Base-by-base conservation (phyloP, 257 asterid species). In the Penstemon eatonii region DNA sequence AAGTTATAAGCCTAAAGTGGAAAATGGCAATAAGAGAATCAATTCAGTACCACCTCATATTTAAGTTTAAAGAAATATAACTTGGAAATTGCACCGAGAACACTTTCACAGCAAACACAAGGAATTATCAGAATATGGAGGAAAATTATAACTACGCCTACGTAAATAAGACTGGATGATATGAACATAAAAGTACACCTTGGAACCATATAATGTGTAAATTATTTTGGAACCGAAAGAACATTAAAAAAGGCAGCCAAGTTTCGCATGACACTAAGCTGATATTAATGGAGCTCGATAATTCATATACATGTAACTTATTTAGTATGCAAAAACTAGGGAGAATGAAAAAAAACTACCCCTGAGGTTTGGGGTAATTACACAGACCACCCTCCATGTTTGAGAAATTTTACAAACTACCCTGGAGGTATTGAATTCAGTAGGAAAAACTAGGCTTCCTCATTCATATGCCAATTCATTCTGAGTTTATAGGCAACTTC, bases 21-120 rank as follows among this genome's bases (percentile, higher is more conserved):
- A 54, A 25, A 39, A 68, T 55, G 11, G 40, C 33, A 72, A 44
- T 33, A 60, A 45, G 4, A 11, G 7, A 4, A 66, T 11, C 68
- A 45, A 63, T 38, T 8, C 51, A 36, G 39, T 59, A 33, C 10
- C 5, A 15, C 56, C 41, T 47, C 12, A 49, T 60, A 18, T 53
- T 46, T 12, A 60, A 71, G 43, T 42, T 55, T 19, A 57, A 59
- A 49, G 50, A 65, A 18, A 55, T 15, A 19, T 55, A 55, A 19
- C 37, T 25, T 25, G 11, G 50, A 4, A 40, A 15, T 52, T 8
- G 42, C 42, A 62, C 11, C 56, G 57, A 44, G 39, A 51, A 40
- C 38, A 13, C 6, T 8, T 57, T 63, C 44, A 36, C 65, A 62
- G 5, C 2, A 25, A 25, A 1, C 33, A 25, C 33, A 25, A 25